A percentile compares a stretch with the other conserved stretches of the same genome.
Evolutionary conservation across 192 early-diverging fungal species (phyloP).

Genomic region (Pilaira anomala): DNA sequence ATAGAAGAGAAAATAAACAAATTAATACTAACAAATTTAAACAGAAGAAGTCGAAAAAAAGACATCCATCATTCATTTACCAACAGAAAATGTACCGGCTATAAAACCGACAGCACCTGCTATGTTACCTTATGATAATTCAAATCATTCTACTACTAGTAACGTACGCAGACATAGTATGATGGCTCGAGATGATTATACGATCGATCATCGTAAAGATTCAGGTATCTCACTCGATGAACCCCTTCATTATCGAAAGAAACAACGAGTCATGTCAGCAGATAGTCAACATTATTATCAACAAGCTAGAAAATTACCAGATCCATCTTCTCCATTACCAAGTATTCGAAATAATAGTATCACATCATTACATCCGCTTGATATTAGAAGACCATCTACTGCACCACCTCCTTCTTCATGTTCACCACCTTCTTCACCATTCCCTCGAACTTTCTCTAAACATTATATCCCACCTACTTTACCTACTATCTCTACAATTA

Average conservation of each 20-base stretch:
- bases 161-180: background rate
- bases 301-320: background rate
- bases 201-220: conserved; percentile 9
- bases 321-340: background rate
- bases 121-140: background rate
- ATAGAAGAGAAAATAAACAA: background rate
- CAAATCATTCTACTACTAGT: background rate
- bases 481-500: conserved; percentile 8
- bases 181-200: background rate
- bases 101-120: conserved; percentile 33
- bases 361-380: conserved; percentile 6
- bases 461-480: background rate
- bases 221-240: conserved; percentile 22
- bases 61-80: background rate
- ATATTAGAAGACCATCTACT: conserved; percentile 1
- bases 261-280: conserved; percentile 16
- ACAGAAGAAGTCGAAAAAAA: background rate
- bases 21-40: background rate
- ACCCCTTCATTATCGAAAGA: background rate
- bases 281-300: too few relatives aligned
- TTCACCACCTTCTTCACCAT: background rate
- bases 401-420: conserved; percentile 6
- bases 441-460: background rate
- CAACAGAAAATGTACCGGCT: conserved; percentile 16
- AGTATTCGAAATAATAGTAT: conserved; percentile 1